phyloP scores from a whole-genome alignment of 176 grass and related monocot genomes.

The Avena atlantica region DNA sequence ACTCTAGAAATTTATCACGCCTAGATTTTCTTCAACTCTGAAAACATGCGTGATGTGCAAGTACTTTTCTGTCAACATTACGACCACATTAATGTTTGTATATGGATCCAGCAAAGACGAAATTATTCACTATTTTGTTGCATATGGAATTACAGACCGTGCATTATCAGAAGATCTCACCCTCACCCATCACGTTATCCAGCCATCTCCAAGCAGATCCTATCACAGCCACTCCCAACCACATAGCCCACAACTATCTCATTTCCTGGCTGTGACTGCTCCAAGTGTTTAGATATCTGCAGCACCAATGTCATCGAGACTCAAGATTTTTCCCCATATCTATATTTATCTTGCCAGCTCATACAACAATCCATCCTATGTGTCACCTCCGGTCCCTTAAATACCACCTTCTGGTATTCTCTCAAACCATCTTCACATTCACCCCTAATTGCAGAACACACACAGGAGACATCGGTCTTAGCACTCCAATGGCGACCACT shows the following conservation, averaged over 20 bases:
- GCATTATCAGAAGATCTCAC: not conserved
- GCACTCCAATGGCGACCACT: not conserved
- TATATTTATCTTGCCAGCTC: not conserved
- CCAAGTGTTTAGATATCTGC: constrained; percentile 1
- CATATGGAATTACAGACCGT: not conserved
- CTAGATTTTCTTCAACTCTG: not conserved
- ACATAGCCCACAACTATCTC: not conserved
- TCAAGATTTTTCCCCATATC: not conserved
- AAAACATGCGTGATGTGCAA: not conserved
- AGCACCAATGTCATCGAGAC: not conserved
- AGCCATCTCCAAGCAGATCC: not conserved
- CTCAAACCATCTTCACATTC: not conserved
- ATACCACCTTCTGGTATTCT: not conserved
- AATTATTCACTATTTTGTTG: not conserved
- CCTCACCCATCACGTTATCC: not conserved
- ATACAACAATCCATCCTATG: not conserved
- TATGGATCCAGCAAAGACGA: too few relatives aligned
- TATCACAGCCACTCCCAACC: not conserved
- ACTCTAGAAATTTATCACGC: not conserved
- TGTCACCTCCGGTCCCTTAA: not conserved
- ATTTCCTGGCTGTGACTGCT: not conserved
- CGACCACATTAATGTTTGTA: not conserved
- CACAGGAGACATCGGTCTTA: not conserved
- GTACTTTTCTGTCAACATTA: too few relatives aligned
- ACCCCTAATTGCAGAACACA: not conserved